These are phyloP conservation scores for Ceratobasidium sp. DNA, from an alignment of 1,284 basidiomycete species.

Conservation along the genomic window DNA sequence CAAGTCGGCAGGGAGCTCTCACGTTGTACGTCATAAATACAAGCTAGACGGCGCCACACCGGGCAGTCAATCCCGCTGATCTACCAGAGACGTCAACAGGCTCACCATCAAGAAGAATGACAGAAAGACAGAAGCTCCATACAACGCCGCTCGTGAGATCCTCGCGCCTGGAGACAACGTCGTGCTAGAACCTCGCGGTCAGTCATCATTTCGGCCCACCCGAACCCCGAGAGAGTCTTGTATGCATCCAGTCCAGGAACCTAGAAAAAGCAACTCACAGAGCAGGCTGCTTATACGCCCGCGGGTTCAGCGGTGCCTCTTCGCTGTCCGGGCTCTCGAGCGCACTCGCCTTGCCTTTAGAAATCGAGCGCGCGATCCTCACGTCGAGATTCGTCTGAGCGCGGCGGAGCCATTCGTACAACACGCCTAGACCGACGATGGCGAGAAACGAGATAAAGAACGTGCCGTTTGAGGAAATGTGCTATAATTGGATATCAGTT, in stretches of 20 bases:
- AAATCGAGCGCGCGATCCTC: constrained; percentile 66
- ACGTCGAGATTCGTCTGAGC: constrained; percentile 70
- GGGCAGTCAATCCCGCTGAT: constrained; percentile 16
- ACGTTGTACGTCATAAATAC: constrained; percentile 92
- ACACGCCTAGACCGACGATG: constrained; percentile 72
- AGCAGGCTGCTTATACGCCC: constrained; percentile 56
- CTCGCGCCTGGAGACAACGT: constrained; percentile 57
- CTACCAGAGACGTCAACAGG: background rate
- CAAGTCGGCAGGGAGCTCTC: constrained; percentile 49
- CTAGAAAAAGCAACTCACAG: constrained; percentile 59
- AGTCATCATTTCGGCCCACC: constrained; percentile 1
- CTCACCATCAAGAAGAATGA: constrained; percentile 84
- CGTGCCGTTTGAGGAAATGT: constrained; percentile 67
- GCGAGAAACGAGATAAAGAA: constrained; percentile 73
- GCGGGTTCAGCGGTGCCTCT: constrained; percentile 46
- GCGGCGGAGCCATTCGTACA: constrained; percentile 79
- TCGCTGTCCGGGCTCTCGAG: constrained; percentile 17
- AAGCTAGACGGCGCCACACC: constrained; percentile 54
- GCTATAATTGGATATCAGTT: constrained; percentile 69
- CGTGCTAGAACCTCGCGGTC: constrained; percentile 45
- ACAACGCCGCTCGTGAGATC: constrained; percentile 69
- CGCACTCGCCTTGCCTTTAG: constrained; percentile 60
- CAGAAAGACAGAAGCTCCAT: constrained; percentile 74
- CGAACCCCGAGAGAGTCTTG: constrained; percentile 24
- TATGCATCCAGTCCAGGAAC: constrained; percentile 18